A percentile compares a stretch with the other conserved stretches of the same genome.
Conservation (phyloP, 169 alveolate species). For the Eimeria acervulina region DNA sequence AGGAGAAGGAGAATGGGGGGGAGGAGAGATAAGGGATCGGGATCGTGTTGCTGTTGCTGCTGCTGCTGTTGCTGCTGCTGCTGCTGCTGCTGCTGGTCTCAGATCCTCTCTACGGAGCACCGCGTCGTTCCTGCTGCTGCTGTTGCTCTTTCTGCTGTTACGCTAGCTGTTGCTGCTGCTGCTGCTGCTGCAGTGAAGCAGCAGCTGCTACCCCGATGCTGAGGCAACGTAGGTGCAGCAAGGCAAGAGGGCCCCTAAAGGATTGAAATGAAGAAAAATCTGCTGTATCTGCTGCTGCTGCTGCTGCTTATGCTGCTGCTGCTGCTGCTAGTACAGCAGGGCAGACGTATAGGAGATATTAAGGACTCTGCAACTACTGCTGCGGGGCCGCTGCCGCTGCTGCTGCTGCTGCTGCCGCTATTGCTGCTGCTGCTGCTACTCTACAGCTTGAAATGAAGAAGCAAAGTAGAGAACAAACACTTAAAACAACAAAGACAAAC, state of each 20-base stretch:
- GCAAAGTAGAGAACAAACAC: not conserved
- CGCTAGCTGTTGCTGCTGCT: not conserved
- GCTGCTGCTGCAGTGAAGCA: not conserved
- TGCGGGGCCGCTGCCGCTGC: not conserved
- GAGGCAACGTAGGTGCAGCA: constrained; percentile 5
- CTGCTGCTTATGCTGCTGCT: not conserved
- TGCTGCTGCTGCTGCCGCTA: not conserved
- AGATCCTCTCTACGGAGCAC: too few species aligned
- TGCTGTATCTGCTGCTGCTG: too few species aligned
- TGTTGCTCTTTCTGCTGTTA: too few species aligned
- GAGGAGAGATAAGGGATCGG: too few species aligned
- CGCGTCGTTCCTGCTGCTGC: too few species aligned
- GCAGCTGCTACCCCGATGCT: not conserved
- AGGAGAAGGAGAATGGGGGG: too few species aligned
- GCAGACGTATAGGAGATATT: not conserved
- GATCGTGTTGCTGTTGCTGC: too few species aligned
- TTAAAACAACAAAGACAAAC: not conserved
- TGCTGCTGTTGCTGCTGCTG: too few species aligned
- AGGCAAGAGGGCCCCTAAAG: not conserved
- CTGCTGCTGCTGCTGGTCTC: too few species aligned
- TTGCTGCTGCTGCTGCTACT: constrained; percentile 14
- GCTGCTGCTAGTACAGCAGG: not conserved
- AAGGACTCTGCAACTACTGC: not conserved
- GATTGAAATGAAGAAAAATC: not conserved
- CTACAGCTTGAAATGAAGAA: not conserved